These are phyloP conservation scores for Setaria italica DNA, from an alignment of 202 grass and related monocot genomes.

Conservation along the genomic window DNA sequence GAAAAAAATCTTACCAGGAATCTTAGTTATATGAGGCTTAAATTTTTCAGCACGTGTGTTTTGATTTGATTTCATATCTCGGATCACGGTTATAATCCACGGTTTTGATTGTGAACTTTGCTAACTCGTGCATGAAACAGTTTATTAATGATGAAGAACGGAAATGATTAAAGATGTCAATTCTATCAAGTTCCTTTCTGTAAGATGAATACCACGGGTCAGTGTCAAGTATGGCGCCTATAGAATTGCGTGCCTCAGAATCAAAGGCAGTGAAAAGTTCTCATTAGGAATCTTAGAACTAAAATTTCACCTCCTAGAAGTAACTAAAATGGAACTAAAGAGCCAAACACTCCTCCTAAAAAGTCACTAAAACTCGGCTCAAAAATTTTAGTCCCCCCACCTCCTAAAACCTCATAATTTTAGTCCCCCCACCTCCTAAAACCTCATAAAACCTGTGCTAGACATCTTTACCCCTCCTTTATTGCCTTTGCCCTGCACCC, in stretches of 20 bases:
- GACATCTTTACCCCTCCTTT: no score
- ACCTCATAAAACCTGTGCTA: no score
- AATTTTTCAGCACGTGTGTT: not conserved
- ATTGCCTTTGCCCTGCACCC: no score
- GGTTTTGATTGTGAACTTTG: conserved; percentile 7
- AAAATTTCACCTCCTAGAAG: no score
- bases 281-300: not conserved
- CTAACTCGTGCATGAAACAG: not conserved
- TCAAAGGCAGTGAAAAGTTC: not conserved
- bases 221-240: not conserved
- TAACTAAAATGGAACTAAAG: no score
- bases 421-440: no score
- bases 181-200: not conserved
- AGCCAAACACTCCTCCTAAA: no score
- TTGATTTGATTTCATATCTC: not conserved
- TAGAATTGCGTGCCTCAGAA: not conserved
- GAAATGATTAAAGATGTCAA: not conserved
- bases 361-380: no score
- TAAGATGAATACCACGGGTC: not conserved
- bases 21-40: not conserved
- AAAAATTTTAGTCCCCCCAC: no score
- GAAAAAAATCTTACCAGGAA: not conserved
- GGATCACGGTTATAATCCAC: not conserved
- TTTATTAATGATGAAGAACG: not conserved
- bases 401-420: no score